Conservation (phyloP, 768 basidiomycete genomes). For the Boletus edulis region DNA sequence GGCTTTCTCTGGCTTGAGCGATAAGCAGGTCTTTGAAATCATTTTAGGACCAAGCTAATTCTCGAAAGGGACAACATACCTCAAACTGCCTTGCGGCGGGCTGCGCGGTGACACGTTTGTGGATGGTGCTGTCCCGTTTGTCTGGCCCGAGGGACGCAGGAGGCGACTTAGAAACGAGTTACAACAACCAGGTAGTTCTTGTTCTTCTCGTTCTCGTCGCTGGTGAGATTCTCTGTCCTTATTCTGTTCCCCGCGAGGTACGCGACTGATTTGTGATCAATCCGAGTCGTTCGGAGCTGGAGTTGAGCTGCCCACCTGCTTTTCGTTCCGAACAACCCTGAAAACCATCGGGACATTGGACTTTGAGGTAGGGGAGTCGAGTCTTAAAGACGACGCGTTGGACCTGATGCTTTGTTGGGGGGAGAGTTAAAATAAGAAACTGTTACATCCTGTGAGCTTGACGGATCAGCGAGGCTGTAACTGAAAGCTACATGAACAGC, state of each 20-base stretch:
- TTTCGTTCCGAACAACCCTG: not conserved
- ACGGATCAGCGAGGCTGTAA: too few species aligned
- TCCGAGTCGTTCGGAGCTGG: not conserved
- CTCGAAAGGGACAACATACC: not conserved
- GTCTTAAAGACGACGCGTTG: too few species aligned
- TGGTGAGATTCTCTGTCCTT: too few species aligned
- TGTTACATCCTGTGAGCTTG: too few species aligned
- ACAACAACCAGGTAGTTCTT: not conserved
- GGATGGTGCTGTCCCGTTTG: not conserved
- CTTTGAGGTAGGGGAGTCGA: not conserved
- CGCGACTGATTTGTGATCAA: not conserved
- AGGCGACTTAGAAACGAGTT: not conserved
- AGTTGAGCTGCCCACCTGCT: not conserved
- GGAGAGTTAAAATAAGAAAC: too few species aligned
- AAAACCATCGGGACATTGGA: not conserved
- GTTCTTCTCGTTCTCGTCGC: not conserved
- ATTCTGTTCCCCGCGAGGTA: not conserved
- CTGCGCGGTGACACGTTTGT: too few species aligned
- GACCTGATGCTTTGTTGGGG: too few species aligned
- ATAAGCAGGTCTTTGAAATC: constrained; percentile 1
- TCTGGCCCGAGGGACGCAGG: not conserved
- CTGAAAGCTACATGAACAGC: too few species aligned
- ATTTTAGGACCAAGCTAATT: not conserved
- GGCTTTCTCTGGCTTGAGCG: not conserved
- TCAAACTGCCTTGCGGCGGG: not conserved